These are phyloP conservation scores for Pulveroboletus sp. DNA, from an alignment of 768 basidiomycete species.

Conservation along the genomic window DNA sequence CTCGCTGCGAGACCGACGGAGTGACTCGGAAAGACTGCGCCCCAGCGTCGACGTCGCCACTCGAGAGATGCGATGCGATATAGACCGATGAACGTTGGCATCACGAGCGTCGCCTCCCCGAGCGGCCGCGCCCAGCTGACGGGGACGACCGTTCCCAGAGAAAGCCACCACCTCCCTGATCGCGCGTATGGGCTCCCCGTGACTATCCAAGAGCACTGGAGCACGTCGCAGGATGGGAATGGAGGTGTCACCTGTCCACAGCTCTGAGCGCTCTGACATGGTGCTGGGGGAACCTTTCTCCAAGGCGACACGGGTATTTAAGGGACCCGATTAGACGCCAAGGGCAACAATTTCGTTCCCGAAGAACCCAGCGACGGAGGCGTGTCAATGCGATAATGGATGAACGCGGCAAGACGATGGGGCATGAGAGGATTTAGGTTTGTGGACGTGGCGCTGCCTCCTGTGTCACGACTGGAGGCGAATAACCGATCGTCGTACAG, in stretches of 20 bases:
- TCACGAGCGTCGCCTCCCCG: neutral
- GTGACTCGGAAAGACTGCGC: constrained; percentile 26
- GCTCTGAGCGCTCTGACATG: constrained; percentile 9
- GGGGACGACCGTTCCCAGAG: neutral
- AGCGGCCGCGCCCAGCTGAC: too few species aligned
- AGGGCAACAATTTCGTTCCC: neutral
- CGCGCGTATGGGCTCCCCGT: constrained; percentile 19
- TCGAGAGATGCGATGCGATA: constrained; percentile 34
- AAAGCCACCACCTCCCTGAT: constrained; percentile 1
- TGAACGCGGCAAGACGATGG: neutral
- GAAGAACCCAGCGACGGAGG: neutral
- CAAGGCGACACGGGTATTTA: neutral
- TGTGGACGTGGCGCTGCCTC: neutral
- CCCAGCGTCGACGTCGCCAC: constrained; percentile 28
- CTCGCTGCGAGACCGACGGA: constrained; percentile 12
- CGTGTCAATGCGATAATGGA: neutral
- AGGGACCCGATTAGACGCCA: neutral
- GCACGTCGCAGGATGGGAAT: constrained; percentile 35
- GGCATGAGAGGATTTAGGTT: neutral
- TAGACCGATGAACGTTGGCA: constrained; percentile 27
- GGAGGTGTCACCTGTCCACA: constrained; percentile 2
- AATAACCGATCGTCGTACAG: neutral
- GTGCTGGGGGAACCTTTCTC: neutral
- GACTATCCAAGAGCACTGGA: constrained; percentile 31
- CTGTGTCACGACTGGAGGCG: neutral